Conservation (phyloP, 225 moss, liverwort and hornwort genomes). For the Takakia lepidozioides region DNA sequence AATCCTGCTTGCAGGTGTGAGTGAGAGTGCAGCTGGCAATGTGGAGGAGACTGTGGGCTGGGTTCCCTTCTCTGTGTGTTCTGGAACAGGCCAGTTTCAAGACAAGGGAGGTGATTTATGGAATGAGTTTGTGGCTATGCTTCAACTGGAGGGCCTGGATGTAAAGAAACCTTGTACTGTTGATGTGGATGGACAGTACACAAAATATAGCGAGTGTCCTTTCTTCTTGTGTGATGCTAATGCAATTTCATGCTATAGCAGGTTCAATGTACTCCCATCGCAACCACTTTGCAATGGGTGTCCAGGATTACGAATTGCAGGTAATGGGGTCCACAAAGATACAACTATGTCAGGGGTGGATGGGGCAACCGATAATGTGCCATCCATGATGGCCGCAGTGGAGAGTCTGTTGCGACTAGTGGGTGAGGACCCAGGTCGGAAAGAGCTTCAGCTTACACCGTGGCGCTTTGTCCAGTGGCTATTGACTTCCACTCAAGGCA, state of each 20-base stretch:
- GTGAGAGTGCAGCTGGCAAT: slow-evolving; percentile 10
- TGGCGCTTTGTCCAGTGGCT: slow-evolving; percentile 81
- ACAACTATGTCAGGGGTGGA: slow-evolving; percentile 7
- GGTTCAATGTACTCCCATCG: slow-evolving; percentile 5
- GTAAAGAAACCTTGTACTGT: slow-evolving; percentile 9
- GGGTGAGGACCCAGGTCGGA: slow-evolving; percentile 45
- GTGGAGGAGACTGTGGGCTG: slow-evolving; percentile 36
- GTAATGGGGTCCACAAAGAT: slow-evolving; percentile 7
- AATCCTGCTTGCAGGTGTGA: slow-evolving; percentile 19
- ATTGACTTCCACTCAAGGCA: slow-evolving; percentile 72
- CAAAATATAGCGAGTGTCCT: slow-evolving; percentile 18
- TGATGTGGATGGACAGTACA: slow-evolving; percentile 3
- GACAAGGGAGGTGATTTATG: slow-evolving; percentile 38
- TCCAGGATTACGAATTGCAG: slow-evolving; percentile 9
- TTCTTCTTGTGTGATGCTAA: slow-evolving; percentile 23
- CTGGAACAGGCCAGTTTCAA: slow-evolving; percentile 70
- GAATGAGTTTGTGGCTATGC: slow-evolving; percentile 77
- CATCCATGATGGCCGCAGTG: slow-evolving; percentile 56
- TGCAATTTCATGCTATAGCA: slow-evolving; percentile 3
- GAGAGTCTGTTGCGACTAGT: slow-evolving; percentile 52
- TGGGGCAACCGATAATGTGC: slow-evolving; percentile 15
- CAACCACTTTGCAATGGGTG: slow-evolving; percentile 11
- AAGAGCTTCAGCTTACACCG: slow-evolving; percentile 48
- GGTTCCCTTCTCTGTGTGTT: slow-evolving; percentile 30
- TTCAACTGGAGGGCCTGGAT: slow-evolving; percentile 26